Conservation (phyloP, 1,284 basidiomycete genomes). For the Rhizopogon hawkerae region DNA sequence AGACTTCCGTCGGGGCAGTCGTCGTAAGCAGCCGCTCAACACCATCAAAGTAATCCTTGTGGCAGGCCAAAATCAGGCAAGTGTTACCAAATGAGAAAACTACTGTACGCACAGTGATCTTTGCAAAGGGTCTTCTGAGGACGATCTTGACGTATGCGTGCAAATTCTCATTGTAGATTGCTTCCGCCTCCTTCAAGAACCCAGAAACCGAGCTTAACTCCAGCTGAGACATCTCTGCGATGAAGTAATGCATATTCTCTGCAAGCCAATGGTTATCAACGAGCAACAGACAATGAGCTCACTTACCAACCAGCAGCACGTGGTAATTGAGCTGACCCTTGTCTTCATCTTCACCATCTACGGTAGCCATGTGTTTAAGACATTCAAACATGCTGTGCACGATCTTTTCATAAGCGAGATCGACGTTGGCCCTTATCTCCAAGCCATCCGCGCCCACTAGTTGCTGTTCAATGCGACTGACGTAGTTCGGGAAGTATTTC, state of each 20-base stretch:
- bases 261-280: constrained; percentile 7
- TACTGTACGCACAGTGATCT: constrained; percentile 66
- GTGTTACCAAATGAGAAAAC: not conserved
- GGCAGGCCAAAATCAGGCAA: constrained; percentile 8
- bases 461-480: constrained; percentile 79
- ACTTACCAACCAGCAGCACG: constrained; percentile 87
- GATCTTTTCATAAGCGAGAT: constrained; percentile 82
- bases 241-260: constrained; percentile 97
- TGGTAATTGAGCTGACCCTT: constrained; percentile 97
- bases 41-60: constrained; percentile 89
- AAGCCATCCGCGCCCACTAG: constrained; percentile 71
- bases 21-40: constrained; percentile 80
- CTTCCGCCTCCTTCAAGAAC: constrained; percentile 71
- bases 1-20: constrained; percentile 73
- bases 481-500: constrained; percentile 86
- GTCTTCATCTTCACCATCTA: constrained; percentile 85
- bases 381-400: constrained; percentile 87
- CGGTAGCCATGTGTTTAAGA: constrained; percentile 89
- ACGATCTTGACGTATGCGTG: constrained; percentile 81
- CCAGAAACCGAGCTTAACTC: constrained; percentile 60
- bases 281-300: not conserved
- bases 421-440: constrained; percentile 72
- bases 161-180: constrained; percentile 84
- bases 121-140: constrained; percentile 77
- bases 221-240: constrained; percentile 68